A percentile compares a stretch with the other conserved stretches of the same genome.
Evolutionary conservation across 768 basidiomycete genomes (phyloP).

Genomic region (Tricholoma terreum): DNA sequence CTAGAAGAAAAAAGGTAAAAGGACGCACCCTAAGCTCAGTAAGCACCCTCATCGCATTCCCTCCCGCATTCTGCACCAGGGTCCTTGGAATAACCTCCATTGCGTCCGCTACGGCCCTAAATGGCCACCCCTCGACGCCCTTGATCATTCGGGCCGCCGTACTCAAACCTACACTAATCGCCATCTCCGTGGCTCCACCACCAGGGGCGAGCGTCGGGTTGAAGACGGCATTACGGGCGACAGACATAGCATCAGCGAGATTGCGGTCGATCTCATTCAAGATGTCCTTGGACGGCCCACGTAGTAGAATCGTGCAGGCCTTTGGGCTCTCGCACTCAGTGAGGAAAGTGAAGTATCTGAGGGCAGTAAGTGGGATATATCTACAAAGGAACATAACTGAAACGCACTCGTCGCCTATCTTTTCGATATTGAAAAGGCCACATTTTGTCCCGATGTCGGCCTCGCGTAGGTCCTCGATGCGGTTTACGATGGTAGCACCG

Average conservation of each 20-base stretch:
- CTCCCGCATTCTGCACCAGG: conserved; percentile 91
- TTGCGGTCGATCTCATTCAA: conserved; percentile 98
- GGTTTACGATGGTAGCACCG: conserved; percentile 95
- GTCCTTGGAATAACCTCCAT: conserved; percentile 98
- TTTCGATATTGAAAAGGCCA: conserved; percentile 95
- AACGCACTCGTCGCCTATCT: conserved; percentile 89
- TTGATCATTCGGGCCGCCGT: conserved; percentile 74
- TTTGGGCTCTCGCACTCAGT: conserved; percentile 89
- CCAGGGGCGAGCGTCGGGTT: conserved; percentile 93
- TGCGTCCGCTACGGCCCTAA: conserved; percentile 89
- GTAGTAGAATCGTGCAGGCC: conserved; percentile 96
- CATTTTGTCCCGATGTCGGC: conserved; percentile 89
- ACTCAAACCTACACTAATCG: conserved; percentile 84
- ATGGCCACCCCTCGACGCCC: conserved; percentile 90
- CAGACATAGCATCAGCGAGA: conserved; percentile 95
- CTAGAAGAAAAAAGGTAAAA: conserved; percentile 8
- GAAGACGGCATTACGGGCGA: conserved; percentile 96
- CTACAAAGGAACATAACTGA: neutral
- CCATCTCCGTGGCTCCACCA: conserved; percentile 98
- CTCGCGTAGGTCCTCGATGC: conserved; percentile 91
- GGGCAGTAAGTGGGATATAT: neutral
- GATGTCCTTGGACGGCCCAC: conserved; percentile 97
- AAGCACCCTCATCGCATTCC: conserved; percentile 89
- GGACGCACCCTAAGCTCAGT: conserved; percentile 84
- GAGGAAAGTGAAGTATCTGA: conserved; percentile 96